Evolutionary conservation across 176 grass and related monocot genomes (phyloP).

Genomic region (Saccharum spontaneum): DNA sequence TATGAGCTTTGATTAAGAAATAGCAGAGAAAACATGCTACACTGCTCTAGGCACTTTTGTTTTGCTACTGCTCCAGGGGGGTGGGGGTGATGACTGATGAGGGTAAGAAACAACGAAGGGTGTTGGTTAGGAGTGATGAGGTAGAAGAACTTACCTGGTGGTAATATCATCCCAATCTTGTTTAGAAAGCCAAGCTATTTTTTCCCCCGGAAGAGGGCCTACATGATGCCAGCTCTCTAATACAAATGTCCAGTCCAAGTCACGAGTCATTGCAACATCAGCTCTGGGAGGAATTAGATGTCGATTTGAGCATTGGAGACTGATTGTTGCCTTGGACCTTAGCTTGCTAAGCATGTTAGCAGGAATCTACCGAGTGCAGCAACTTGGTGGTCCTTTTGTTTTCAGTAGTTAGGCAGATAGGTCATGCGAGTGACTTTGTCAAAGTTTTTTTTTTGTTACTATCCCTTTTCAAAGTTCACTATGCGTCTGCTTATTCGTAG

Average conservation of each 20-base stretch:
- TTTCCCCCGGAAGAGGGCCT: background rate
- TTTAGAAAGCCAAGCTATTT: background rate
- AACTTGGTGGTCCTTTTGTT: conserved; percentile 21
- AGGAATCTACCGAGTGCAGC: conserved; percentile 21
- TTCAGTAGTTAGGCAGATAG: conserved; percentile 14
- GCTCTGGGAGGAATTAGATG: background rate
- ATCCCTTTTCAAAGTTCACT: conserved; percentile 13
- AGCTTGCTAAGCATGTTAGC: conserved; percentile 22
- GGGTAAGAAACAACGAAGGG: background rate
- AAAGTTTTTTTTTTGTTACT: background rate
- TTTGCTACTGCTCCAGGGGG: background rate
- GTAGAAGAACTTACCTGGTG: background rate
- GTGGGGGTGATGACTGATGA: background rate
- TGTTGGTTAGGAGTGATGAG: background rate
- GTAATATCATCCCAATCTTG: background rate
- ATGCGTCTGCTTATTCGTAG: conserved; percentile 2
- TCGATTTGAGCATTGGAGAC: conserved; percentile 7
- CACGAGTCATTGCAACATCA: background rate
- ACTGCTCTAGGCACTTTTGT: background rate
- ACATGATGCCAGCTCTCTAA: background rate
- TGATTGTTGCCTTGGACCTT: conserved; percentile 25
- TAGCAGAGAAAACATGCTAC: background rate
- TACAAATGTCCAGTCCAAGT: conserved; percentile 4
- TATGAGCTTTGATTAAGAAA: background rate
- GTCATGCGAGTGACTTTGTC: conserved; percentile 11